phyloP scores from a whole-genome alignment of 257 asterid genomes.

The Anisodus tanguticus region DNA sequence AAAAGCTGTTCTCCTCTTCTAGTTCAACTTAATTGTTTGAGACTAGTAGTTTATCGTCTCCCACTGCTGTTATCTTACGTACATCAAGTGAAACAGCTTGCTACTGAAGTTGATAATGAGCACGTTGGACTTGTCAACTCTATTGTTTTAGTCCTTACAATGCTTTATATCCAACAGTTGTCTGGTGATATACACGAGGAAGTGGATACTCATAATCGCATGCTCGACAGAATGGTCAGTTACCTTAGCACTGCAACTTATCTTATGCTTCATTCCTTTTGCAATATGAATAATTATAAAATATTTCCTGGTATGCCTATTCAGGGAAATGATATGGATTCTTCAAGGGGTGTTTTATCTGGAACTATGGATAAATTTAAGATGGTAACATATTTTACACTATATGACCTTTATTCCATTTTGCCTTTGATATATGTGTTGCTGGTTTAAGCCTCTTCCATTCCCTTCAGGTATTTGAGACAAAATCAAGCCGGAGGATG shows the following conservation, averaged over 20 bases:
- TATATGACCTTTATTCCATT: background rate
- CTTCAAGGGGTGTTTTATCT: conserved; percentile 84
- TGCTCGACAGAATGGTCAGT: conserved; percentile 90
- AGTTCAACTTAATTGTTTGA: background rate
- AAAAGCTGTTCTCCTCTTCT: background rate
- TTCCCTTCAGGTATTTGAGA: background rate
- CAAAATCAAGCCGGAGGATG: background rate
- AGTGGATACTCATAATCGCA: conserved; percentile 75
- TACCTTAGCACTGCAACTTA: conserved; percentile 15
- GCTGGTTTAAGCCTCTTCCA: background rate
- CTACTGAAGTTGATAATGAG: background rate
- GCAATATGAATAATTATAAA: background rate
- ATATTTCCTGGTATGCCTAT: conserved; percentile 27
- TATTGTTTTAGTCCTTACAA: conserved; percentile 4
- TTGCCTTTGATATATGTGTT: no score
- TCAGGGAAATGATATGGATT: conserved; percentile 93
- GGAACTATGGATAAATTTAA: conserved; percentile 97
- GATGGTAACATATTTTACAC: conserved; percentile 51
- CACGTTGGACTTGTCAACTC: background rate
- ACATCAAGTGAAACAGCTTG: background rate
- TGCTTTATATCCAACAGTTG: conserved; percentile 48
- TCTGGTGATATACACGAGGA: conserved; percentile 93
- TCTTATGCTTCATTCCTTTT: background rate
- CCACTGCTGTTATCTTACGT: background rate
- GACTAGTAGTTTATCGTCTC: background rate